Evolutionary conservation across 768 basidiomycete genomes (phyloP).

Genomic region (Crepidotus variabilis): DNA sequence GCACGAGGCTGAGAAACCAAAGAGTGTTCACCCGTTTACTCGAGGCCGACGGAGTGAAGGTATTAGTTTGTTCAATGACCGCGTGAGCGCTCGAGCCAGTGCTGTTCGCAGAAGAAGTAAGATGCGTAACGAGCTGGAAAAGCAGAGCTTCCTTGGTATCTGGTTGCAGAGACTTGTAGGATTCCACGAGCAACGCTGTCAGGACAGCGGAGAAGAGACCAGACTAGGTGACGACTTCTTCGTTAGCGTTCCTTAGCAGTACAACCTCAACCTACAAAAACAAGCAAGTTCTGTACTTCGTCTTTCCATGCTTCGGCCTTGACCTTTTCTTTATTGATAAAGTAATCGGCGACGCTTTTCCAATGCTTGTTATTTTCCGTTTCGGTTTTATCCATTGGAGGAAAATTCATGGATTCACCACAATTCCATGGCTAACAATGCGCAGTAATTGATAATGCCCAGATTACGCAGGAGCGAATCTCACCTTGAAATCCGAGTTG

Average conservation of each 20-base stretch:
- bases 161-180: slow-evolving; percentile 13
- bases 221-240: slow-evolving; percentile 6
- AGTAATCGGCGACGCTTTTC: not conserved
- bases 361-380: not conserved
- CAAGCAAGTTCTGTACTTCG: slow-evolving; percentile 12
- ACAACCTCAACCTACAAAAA: slow-evolving; percentile 6
- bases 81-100: not conserved
- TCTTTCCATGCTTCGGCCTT: slow-evolving; percentile 13
- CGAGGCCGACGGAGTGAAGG: not conserved
- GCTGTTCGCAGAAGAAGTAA: slow-evolving; percentile 5
- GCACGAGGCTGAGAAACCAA: slow-evolving; percentile 18
- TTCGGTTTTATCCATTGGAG: not conserved
- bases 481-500: too few species aligned
- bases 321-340: slow-evolving; percentile 9
- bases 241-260: not conserved
- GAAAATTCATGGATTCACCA: not conserved
- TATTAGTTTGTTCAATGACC: not conserved
- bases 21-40: slow-evolving; percentile 14
- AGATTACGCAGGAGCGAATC: too few species aligned
- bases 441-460: too few species aligned
- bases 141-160: slow-evolving; percentile 11
- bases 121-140: slow-evolving; percentile 9
- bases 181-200: slow-evolving; percentile 18
- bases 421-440: not conserved
- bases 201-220: slow-evolving; percentile 22